A percentile compares a stretch with the other conserved stretches of the same genome.
phyloP scores from a whole-genome alignment of 176 grass and related monocot species.

The Carex littledalei region DNA sequence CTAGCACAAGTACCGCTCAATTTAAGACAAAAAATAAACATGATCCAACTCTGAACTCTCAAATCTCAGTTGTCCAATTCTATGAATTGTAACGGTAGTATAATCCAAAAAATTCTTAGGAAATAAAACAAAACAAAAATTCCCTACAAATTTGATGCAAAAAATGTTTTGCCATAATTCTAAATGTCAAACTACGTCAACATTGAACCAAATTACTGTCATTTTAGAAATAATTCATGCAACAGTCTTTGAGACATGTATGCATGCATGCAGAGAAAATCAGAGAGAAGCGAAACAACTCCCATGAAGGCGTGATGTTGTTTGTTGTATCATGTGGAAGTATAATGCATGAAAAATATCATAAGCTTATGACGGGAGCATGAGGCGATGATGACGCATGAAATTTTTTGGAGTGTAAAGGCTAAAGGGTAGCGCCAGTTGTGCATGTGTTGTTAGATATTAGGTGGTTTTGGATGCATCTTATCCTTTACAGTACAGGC shows the following conservation, averaged over 20 bases:
- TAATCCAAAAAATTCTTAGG: background rate
- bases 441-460: background rate
- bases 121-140: background rate
- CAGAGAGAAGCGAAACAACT: background rate
- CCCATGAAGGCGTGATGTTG: background rate
- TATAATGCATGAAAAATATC: background rate
- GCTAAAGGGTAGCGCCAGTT: conserved; percentile 4
- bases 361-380: background rate
- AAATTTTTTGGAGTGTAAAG: background rate
- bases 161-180: background rate
- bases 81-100: background rate
- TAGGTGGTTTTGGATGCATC: background rate
- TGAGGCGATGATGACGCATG: conserved; percentile 8
- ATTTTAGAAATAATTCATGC: background rate
- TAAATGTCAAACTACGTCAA: background rate
- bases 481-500: background rate
- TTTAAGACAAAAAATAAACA: background rate
- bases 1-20: background rate
- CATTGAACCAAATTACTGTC: background rate
- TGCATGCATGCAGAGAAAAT: background rate
- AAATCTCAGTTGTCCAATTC: background rate
- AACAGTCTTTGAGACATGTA: background rate
- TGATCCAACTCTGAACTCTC: background rate
- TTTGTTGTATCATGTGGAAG: background rate
- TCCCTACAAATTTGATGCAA: too few species aligned